Conservation (phyloP, 2,329 filamentous ascomycete species). For the Westerdykella aurantiaca region DNA sequence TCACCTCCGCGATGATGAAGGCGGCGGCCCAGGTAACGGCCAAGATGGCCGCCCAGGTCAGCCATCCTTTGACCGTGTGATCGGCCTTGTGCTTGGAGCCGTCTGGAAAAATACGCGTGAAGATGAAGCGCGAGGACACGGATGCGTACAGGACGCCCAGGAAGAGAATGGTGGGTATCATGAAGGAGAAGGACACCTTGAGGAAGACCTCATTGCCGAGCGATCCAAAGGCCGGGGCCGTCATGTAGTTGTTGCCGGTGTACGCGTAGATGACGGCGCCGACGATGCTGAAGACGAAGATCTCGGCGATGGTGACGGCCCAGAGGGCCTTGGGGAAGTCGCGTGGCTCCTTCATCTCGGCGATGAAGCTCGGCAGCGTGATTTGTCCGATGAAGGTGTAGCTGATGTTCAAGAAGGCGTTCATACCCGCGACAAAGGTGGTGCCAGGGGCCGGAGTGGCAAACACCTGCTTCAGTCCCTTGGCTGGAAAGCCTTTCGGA, state of each 20-base stretch:
- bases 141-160: constrained; percentile 86
- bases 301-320: constrained; percentile 81
- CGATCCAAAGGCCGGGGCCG: constrained; percentile 79
- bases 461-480: constrained; percentile 62
- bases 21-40: constrained; percentile 74
- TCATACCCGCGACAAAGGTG: constrained; percentile 75
- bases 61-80: constrained; percentile 79
- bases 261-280: constrained; percentile 80
- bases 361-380: constrained; percentile 88
- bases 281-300: constrained; percentile 78
- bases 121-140: constrained; percentile 82
- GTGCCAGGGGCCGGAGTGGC: constrained; percentile 64
- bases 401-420: constrained; percentile 88
- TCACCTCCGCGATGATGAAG: constrained; percentile 87
- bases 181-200: constrained; percentile 88
- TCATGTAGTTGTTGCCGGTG: constrained; percentile 84
- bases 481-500: constrained; percentile 56
- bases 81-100: constrained; percentile 71
- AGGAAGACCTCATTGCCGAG: constrained; percentile 68
- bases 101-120: constrained; percentile 74
- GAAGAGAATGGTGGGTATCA: constrained; percentile 93
- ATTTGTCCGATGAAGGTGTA: constrained; percentile 97
- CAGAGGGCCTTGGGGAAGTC: constrained; percentile 93
- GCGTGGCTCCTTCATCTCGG: constrained; percentile 75
- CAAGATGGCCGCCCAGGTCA: constrained; percentile 69